These are phyloP conservation scores for Aureobasidium namibiae DNA, from an alignment of 2,329 filamentous ascomycete species.

Conservation along the genomic window DNA sequence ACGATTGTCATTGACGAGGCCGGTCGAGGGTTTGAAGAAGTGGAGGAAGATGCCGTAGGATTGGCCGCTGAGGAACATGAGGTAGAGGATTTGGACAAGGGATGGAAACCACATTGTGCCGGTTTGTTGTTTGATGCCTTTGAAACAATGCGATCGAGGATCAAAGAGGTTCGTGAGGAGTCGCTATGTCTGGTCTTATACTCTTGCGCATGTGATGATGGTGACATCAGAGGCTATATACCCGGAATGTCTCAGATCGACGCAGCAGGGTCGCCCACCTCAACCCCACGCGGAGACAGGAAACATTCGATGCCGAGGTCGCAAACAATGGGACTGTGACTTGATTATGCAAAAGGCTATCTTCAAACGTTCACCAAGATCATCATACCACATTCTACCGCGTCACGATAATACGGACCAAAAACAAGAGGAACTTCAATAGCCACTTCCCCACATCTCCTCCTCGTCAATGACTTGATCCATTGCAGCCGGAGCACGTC, in stretches of 20 bases:
- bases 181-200: not conserved
- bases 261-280: not conserved
- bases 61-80: slow-evolving; percentile 1
- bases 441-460: slow-evolving; percentile 49
- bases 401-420: too few relatives aligned
- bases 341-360: not conserved
- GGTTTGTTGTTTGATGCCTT: not conserved
- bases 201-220: not conserved
- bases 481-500: slow-evolving; percentile 50
- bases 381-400: not conserved
- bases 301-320: not conserved
- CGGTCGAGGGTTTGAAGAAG: slow-evolving; percentile 5
- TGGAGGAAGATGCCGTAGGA: slow-evolving; percentile 8
- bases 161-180: not conserved
- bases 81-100: slow-evolving; percentile 10
- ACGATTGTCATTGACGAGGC: not conserved
- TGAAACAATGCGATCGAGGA: not conserved
- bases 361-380: not conserved
- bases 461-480: slow-evolving; percentile 50
- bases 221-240: slow-evolving; percentile 4
- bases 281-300: not conserved
- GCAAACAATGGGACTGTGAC: not conserved
- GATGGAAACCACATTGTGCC: slow-evolving; percentile 2
- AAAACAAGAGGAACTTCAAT: not conserved
- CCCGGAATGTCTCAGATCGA: not conserved